Conservation (phyloP, 495 filamentous ascomycete genomes). For the Letharia columbiana region DNA sequence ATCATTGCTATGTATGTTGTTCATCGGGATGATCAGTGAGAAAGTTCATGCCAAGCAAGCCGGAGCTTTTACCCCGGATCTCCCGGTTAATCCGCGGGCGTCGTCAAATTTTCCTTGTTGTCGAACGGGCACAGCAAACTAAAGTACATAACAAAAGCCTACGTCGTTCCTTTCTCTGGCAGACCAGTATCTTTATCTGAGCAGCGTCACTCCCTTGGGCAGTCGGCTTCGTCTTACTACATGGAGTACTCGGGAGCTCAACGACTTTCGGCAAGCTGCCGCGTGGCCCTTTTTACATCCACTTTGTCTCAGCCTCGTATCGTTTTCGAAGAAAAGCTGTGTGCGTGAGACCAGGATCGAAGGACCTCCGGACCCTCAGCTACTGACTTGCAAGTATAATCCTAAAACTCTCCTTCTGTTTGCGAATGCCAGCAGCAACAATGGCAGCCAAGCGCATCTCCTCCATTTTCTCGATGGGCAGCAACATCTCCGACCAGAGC, state of each 20-base stretch:
- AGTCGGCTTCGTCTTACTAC: background rate
- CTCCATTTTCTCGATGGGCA: constrained; percentile 22
- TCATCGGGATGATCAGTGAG: no score
- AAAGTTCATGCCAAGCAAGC: no score
- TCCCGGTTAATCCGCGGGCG: background rate
- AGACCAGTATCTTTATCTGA: background rate
- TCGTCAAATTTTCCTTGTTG: background rate
- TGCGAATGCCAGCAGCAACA: background rate
- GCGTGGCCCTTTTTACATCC: background rate
- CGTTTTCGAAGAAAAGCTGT: background rate
- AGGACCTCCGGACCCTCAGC: background rate
- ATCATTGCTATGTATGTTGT: no score
- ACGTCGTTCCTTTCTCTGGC: background rate
- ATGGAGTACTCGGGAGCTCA: background rate
- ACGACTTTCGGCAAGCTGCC: background rate
- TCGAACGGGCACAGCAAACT: background rate
- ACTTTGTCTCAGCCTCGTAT: background rate
- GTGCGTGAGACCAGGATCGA: background rate
- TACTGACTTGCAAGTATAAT: background rate
- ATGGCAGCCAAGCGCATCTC: constrained; percentile 21
- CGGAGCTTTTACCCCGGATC: background rate
- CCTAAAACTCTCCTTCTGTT: background rate
- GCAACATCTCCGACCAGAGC: constrained; percentile 21
- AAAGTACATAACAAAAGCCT: background rate
- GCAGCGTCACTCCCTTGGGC: background rate